phyloP scores from a whole-genome alignment of 768 basidiomycete genomes.

The Mycena chlorophos region DNA sequence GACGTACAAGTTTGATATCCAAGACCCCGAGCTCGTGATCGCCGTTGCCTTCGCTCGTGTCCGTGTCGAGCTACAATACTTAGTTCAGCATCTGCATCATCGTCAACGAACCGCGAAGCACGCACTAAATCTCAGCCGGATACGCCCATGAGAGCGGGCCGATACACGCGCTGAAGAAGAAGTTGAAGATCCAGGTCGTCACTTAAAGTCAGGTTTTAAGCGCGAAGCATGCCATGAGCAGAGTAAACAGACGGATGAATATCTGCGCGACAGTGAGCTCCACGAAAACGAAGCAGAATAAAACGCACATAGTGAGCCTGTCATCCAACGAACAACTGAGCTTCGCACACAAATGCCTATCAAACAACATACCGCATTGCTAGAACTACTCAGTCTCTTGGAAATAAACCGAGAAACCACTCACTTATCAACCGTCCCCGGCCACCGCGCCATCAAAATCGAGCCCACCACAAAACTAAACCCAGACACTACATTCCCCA shows the following conservation, averaged over 20 bases:
- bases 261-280: constrained; percentile 27
- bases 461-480: constrained; percentile 45
- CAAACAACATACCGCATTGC: constrained; percentile 1
- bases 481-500: constrained; percentile 42
- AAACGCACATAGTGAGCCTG: constrained; percentile 42
- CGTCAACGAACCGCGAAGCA: background rate
- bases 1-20: constrained; percentile 46
- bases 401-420: constrained; percentile 7
- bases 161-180: constrained; percentile 48
- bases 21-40: constrained; percentile 44
- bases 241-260: constrained; percentile 35
- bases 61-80: constrained; percentile 34
- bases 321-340: background rate
- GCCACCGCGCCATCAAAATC: constrained; percentile 45
- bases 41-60: constrained; percentile 48
- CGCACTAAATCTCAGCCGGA: constrained; percentile 42
- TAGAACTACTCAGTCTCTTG: background rate
- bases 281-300: background rate
- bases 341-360: background rate
- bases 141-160: constrained; percentile 49
- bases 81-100: background rate
- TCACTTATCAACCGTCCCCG: constrained; percentile 45
- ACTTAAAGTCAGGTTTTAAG: background rate
- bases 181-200: constrained; percentile 47
- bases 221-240: background rate